These are phyloP conservation scores for Salicornia ramosissima DNA, from an alignment of 148 eudicot genomes.

Conservation along the genomic window DNA sequence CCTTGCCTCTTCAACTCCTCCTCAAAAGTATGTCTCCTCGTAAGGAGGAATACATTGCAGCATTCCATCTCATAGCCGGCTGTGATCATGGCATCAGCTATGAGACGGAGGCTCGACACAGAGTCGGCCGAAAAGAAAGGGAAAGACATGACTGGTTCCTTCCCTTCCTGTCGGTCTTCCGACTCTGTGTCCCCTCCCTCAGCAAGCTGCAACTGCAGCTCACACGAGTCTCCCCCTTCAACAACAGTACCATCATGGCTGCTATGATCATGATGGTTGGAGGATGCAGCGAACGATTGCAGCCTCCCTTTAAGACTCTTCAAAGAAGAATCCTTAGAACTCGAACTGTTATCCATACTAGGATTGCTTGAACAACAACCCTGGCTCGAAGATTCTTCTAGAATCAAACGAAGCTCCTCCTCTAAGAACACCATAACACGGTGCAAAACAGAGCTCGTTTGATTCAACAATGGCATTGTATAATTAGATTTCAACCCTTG, in stretches of 20 bases:
- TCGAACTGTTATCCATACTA: not conserved
- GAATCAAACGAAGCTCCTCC: conserved; percentile 49
- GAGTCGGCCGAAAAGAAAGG: conserved; percentile 38
- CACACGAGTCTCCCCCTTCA: conserved; percentile 11
- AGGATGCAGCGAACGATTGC: not conserved
- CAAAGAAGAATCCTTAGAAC: conserved; percentile 11
- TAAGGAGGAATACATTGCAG: conserved; percentile 32
- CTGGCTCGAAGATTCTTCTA: conserved; percentile 34
- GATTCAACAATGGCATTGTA: conserved; percentile 32
- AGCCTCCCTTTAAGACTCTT: conserved; percentile 11
- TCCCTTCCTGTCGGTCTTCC: conserved; percentile 10
- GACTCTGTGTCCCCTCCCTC: conserved; percentile 8
- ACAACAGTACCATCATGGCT: too few species aligned
- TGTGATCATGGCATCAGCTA: conserved; percentile 46
- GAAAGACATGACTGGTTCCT: conserved; percentile 16
- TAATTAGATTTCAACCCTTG: conserved; percentile 25
- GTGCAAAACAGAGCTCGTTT: conserved; percentile 47
- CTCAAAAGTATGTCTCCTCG: conserved; percentile 39
- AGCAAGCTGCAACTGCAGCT: not conserved
- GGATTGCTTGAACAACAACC: not conserved
- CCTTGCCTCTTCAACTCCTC: conserved; percentile 42
- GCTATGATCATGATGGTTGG: conserved; percentile 13
- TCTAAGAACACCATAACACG: conserved; percentile 61
- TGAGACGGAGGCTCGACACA: conserved; percentile 27
- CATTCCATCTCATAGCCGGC: conserved; percentile 65